Conservation (phyloP, 306 rosid genomes). For the Casuarina glauca region DNA sequence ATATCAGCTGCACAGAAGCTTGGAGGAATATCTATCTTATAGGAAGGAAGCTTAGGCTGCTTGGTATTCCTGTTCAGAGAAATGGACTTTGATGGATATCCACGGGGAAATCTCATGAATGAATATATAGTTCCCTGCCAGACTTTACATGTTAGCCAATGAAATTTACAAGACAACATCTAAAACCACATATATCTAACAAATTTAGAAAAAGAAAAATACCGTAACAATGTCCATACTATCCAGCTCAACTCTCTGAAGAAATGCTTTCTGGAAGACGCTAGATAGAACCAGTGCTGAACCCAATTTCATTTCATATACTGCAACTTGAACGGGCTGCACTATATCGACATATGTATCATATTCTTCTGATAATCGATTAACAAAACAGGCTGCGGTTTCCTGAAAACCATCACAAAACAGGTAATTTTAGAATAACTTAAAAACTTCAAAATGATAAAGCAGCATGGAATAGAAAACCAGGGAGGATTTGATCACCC, state of each 20-base stretch:
- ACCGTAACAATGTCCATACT: slow-evolving; percentile 50
- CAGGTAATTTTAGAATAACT: background rate
- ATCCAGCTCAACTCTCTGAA: slow-evolving; percentile 39
- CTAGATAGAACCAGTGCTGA: slow-evolving; percentile 62
- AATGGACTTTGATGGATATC: slow-evolving; percentile 41
- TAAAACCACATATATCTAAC: slow-evolving; percentile 19
- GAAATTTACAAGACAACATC: slow-evolving; percentile 6
- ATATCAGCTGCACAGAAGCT: slow-evolving; percentile 45
- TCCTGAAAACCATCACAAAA: slow-evolving; percentile 38
- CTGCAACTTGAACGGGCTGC: slow-evolving; percentile 90
- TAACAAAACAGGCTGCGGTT: slow-evolving; percentile 67
- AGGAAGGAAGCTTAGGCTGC: slow-evolving; percentile 40
- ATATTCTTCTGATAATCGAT: slow-evolving; percentile 54
- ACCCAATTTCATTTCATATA: slow-evolving; percentile 89
- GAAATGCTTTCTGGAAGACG: slow-evolving; percentile 35
- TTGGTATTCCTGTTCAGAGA: slow-evolving; percentile 39
- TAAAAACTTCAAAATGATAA: background rate
- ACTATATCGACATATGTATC: slow-evolving; percentile 55
- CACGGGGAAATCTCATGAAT: slow-evolving; percentile 77
- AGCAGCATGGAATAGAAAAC: background rate
- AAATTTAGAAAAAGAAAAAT: slow-evolving; percentile 23
- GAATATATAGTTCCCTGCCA: slow-evolving; percentile 66
- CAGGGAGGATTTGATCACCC: slow-evolving; percentile 1
- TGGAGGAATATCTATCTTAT: slow-evolving; percentile 38
- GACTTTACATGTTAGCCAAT: slow-evolving; percentile 27